Evolutionary conservation across 192 early-diverging fungal genomes (phyloP), one percentile per base, ranked within the genome.

Genomic region (Backusella luteola): DNA sequence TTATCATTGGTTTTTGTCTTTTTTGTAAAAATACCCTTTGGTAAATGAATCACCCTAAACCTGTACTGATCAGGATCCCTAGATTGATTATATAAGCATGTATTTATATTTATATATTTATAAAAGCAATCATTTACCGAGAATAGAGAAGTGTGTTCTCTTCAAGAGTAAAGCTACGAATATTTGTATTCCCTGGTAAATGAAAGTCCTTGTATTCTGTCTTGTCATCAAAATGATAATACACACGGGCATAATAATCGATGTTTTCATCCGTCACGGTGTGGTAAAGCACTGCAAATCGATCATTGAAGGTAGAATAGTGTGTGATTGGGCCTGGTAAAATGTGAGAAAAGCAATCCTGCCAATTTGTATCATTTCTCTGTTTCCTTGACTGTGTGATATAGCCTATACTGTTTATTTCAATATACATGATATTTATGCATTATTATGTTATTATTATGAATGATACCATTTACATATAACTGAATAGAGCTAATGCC

Each of bases 281-380:
- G 21, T 82, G 74, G 59, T 82, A 82, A 0, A 82, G 41, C 14
- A 82, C 66, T 26, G 74, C 73, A 69, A 82, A 78, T 74, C 26
- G 53, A 63, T 34, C 70, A 32, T 32, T 36, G 17, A 35, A 39
- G 19, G 35, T 52, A 11, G 81, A 79, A 6, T 53, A 38, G 32
- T 44, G 66, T 0, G 78, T 74, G 44, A 83, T 79, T 19, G 68
- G 67, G 19, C 81, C 81, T 35, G 67, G 46, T 14, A 83, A 34
- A 4, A 59, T 42, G 23, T 83, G 78, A 1, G 73, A 4, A 38
- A 77, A 76, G 8, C 59, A 29, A 5, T 56, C 56, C 26, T 74
- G 67, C 81, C 81, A 83, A 1, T 17, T 19, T n/a, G n/a, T 3
- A 21, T 71, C 41, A 5, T 26, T 44, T 23, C 4, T 71, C 6